phyloP scores from a whole-genome alignment of 1,139 yeast genomes.

The Suhomyces anneliseae region DNA sequence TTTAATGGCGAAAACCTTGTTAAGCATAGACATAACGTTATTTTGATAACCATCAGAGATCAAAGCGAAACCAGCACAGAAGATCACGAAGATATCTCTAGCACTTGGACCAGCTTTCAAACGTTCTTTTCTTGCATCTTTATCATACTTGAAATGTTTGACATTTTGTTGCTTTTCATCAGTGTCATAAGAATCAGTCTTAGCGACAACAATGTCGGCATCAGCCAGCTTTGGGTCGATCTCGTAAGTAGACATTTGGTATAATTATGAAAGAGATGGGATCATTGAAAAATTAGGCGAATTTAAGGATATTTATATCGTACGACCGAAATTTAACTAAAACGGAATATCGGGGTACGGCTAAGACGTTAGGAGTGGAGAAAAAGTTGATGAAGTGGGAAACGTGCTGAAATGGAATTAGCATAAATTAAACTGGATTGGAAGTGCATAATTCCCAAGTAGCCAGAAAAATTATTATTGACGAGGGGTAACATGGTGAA shows the following conservation, averaged over 20 bases:
- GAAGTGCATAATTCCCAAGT: too few relatives aligned
- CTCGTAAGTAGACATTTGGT: slow-evolving; percentile 2
- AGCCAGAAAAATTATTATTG: too few relatives aligned
- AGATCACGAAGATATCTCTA: slow-evolving; percentile 41
- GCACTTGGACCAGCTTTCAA: slow-evolving; percentile 28
- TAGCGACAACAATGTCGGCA: slow-evolving; percentile 1
- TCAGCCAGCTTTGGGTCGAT: slow-evolving; percentile 4
- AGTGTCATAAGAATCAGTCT: slow-evolving; percentile 6
- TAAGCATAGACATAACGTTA: slow-evolving; percentile 60
- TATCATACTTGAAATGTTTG: slow-evolving; percentile 29
- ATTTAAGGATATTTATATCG: not conserved
- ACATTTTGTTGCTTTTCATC: not conserved
- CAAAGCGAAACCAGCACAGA: slow-evolving; percentile 60
- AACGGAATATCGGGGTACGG: too few relatives aligned
- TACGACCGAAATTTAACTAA: not conserved
- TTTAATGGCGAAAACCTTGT: slow-evolving; percentile 45
- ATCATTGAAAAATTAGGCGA: not conserved
- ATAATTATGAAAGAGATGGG: not conserved
- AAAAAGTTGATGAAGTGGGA: too few relatives aligned
- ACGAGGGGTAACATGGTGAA: too few relatives aligned
- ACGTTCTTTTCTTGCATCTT: slow-evolving; percentile 33
- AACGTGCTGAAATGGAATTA: not conserved
- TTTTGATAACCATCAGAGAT: slow-evolving; percentile 67
- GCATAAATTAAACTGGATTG: too few relatives aligned
- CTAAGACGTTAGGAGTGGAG: too few relatives aligned